Base-by-base conservation (phyloP, 2,329 filamentous ascomycete genomes). In the Ophiostoma montium region DNA sequence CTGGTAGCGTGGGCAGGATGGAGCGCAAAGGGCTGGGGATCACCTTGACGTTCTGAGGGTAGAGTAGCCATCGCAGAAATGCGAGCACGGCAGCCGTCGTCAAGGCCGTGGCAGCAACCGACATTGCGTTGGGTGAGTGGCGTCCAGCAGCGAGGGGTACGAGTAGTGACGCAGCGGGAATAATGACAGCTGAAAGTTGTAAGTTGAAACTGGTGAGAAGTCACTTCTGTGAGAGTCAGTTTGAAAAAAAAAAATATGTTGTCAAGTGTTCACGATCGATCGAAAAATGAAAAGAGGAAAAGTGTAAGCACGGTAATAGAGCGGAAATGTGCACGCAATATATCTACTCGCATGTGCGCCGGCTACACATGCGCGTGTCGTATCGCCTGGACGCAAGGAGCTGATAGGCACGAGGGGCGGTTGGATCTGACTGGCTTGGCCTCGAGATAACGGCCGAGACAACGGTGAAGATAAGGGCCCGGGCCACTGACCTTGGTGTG, bases 11-110 rank as follows among this genome's bases (percentile, higher is more conserved):
- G 2, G 58, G 57, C 8, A 63, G 48, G 5, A 57, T 45, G 1
- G 55, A 60, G 11, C 51, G 51, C 2, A 62, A 54, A 1, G 61
- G 60, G 13, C 54, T 55, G 19, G 54, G 39, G 39, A 59, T 52
- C 30, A 54, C 23, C 41, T 54, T 55, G 13, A 50, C 53, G 3
- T 46, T 54, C 3, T 41, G 48, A 9, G 60, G 60, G 49, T 57
- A 59, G 13, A 62, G 52, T 2, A 48, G 43, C 51, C 51, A 45
- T 21, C 53, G 55, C 43, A 60, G 50, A 7, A 59, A 12, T 7
- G 54, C 39, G 13, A 62, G 38, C 9, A 56, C 13, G 2, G 53
- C 52, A 3, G 54, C 46, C 1, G 58, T 59, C 8, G 52, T 53
- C 3, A 57, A 43, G 21, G 56, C 57, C 11, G 57, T 52, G 36